Conservation (phyloP, 2,329 filamentous ascomycete species). For the Nothophoma quercina region DNA sequence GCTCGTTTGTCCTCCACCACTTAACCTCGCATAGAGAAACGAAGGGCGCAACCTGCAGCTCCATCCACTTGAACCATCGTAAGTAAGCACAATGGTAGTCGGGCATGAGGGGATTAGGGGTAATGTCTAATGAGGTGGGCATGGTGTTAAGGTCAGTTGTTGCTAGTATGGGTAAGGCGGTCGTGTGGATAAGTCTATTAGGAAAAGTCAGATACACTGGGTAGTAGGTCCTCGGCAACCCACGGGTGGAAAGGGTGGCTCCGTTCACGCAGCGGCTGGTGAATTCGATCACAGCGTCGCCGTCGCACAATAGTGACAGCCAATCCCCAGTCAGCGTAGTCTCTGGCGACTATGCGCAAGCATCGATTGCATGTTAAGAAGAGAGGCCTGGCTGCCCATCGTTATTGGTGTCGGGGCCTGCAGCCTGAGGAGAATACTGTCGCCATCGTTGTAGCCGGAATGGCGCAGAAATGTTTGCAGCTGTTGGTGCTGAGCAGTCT, state of each 20-base stretch:
- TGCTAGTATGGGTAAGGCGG: slow-evolving; percentile 12
- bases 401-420: slow-evolving; percentile 13
- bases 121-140: not conserved
- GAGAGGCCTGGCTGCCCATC: slow-evolving; percentile 12
- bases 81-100: slow-evolving; percentile 8
- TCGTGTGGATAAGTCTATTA: slow-evolving; percentile 15
- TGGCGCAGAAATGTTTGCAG: slow-evolving; percentile 16
- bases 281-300: slow-evolving; percentile 7
- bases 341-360: slow-evolving; percentile 14
- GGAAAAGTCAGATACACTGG: slow-evolving; percentile 13
- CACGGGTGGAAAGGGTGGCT: slow-evolving; percentile 16
- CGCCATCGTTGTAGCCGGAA: slow-evolving; percentile 18
- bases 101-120: slow-evolving; percentile 9
- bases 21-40: slow-evolving; percentile 12
- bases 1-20: slow-evolving; percentile 15
- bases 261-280: slow-evolving; percentile 11
- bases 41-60: slow-evolving; percentile 14
- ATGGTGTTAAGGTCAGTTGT: slow-evolving; percentile 4
- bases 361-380: slow-evolving; percentile 18
- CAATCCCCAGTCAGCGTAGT: slow-evolving; percentile 1
- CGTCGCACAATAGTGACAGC: slow-evolving; percentile 12
- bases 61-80: slow-evolving; percentile 12
- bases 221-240: slow-evolving; percentile 6
- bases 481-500: slow-evolving; percentile 1
- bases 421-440: slow-evolving; percentile 17